Base-by-base conservation (phyloP, 2,329 filamentous ascomycete genomes). In the Leptographium radiaticola region DNA sequence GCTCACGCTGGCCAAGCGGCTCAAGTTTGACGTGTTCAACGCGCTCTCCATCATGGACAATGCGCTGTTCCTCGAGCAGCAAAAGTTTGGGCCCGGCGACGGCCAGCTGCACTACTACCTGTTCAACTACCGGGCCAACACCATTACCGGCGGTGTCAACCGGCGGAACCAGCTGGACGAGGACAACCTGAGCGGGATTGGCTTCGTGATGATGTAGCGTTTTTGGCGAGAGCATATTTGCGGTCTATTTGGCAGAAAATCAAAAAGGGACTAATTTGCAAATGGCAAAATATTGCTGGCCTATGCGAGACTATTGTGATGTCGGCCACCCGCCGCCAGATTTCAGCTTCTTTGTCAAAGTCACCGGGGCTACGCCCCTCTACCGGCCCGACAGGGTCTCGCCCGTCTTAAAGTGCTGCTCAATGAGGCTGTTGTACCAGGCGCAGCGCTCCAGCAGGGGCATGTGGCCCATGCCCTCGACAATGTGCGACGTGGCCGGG, bases 61-160 rank as follows among this genome's bases (percentile, higher is more conserved):
- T 68, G 86, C 83, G 0, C 77, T 97, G 20, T 97, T 98, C 78
- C 76, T 98, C 7, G 84, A 91, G 65, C 79, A 96, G 61, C 88
- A 96, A 65, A 95, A 95, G 69, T 98, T 96, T 63, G 93, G 91
- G 46, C 84, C 86, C 6, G 93, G 93, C 36, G 93, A 98, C 67
- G 93, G 93, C 48, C 89, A 93, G 67, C 75, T 98, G 62, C 89
- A 98, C 69, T 98, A 90, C 71, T 98, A 98, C 69, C 75, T 98
- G 36, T 98, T 94, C 77, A 98, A 98, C 71, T 98, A 96, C 74
- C 83, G 89, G 55, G 87, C 89, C 13, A 83, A 87, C 56, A 82
- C 84, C n/a, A 86, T 98, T 63, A 73, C 81, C 0, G 90, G 93
- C 49, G 93, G 93, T 25, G 83, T 97, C 45, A 83, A 96, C 67